Conservation (phyloP, 495 filamentous ascomycete genomes). For the Sordaria brevicollis region DNA sequence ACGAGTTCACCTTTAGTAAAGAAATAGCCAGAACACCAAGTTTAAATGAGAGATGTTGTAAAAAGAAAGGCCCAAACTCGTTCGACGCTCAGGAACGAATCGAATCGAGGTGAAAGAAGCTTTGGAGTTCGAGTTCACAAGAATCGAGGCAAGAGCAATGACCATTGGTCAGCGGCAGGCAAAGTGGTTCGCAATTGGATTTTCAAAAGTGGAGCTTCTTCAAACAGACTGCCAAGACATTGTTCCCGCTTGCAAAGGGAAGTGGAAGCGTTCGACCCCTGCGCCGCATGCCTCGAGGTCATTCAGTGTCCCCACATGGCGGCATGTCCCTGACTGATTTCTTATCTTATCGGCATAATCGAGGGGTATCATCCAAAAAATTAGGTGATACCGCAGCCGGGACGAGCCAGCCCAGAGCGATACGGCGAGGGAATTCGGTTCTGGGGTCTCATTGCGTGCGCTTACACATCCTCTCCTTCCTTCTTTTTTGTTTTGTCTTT, state of each 20-base stretch:
- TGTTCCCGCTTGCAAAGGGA: neutral
- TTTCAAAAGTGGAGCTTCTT: neutral
- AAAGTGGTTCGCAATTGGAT: neutral
- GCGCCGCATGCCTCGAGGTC: neutral
- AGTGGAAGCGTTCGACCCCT: neutral
- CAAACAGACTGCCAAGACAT: neutral
- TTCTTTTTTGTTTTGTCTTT: neutral
- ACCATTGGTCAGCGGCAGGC: neutral
- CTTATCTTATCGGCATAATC: neutral
- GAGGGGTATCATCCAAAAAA: neutral
- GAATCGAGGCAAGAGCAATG: neutral
- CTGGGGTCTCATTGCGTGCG: neutral
- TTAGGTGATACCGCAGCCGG: neutral
- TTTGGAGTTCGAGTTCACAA: neutral
- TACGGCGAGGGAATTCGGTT: neutral
- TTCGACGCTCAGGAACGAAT: neutral
- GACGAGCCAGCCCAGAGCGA: neutral
- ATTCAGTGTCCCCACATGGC: neutral
- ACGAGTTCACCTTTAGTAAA: neutral
- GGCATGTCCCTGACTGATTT: neutral
- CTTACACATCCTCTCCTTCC: neutral
- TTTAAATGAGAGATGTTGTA: neutral
- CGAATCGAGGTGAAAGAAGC: neutral
- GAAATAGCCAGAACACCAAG: neutral
- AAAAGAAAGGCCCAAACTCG: neutral